A percentile compares a stretch with the other conserved stretches of the same genome.
Evolutionary conservation across 805 yeast species (phyloP).

Genomic region (Pichia paraexigua): DNA sequence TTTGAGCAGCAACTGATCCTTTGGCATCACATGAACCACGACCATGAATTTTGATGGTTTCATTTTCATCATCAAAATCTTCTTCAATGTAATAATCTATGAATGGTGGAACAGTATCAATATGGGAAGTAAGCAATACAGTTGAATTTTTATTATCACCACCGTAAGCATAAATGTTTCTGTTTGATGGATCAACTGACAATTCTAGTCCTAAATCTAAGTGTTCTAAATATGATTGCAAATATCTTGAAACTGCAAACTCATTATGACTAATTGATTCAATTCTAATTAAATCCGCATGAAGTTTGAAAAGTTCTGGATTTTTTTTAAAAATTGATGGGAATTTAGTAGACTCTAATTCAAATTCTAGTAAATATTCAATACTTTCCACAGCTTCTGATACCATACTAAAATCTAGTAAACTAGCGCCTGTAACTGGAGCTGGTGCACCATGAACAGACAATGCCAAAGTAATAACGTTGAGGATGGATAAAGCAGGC

Average conservation of each 20-base stretch:
- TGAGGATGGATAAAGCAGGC: not conserved
- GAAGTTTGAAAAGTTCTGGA: conserved; percentile 25
- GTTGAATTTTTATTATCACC: conserved; percentile 38
- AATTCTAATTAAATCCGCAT: conserved; percentile 28
- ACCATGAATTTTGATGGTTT: conserved; percentile 41
- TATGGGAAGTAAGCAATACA: conserved; percentile 50
- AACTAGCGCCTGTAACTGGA: not conserved
- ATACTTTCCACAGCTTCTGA: not conserved
- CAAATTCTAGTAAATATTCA: not conserved
- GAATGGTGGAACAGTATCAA: conserved; percentile 68
- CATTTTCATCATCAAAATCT: conserved; percentile 21
- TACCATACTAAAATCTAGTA: not conserved
- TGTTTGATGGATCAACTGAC: conserved; percentile 8
- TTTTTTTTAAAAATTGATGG: conserved; percentile 8
- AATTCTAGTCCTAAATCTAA: conserved; percentile 50
- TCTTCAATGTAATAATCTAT: conserved; percentile 36
- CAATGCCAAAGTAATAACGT: not conserved
- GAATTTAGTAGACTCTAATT: not conserved
- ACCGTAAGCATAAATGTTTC: conserved; percentile 47
- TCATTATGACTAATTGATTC: conserved; percentile 32
- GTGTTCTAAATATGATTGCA: conserved; percentile 31
- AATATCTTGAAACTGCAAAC: conserved; percentile 30
- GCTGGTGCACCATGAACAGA: conserved; percentile 1
- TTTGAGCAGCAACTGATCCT: conserved; percentile 58
- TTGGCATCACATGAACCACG: conserved; percentile 70